Evolutionary conservation across 495 filamentous ascomycete species (phyloP).

Genomic region (Aspergillus indologenus): DNA sequence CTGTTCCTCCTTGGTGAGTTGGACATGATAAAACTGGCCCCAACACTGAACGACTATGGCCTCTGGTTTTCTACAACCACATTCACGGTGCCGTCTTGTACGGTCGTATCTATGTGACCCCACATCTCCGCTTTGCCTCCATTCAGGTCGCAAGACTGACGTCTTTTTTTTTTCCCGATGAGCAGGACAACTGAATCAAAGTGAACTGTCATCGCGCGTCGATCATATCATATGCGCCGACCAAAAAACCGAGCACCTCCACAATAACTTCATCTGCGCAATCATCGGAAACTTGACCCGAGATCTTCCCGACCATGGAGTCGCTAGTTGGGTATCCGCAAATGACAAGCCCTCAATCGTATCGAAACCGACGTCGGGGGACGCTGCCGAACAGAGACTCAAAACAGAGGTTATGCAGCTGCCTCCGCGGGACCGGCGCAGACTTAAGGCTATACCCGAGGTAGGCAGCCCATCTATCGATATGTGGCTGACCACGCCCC

Average conservation of each 20-base stretch:
- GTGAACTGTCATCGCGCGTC: conserved; percentile 74
- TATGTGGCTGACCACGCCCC: not conserved
- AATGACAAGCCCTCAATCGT: conserved; percentile 89
- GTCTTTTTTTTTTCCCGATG: conserved; percentile 14
- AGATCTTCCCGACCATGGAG: conserved; percentile 86
- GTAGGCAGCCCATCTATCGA: conserved; percentile 29
- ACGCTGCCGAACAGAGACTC: conserved; percentile 84
- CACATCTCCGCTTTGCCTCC: not conserved
- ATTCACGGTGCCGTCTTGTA: not conserved
- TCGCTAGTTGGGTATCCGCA: conserved; percentile 91
- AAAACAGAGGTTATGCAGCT: conserved; percentile 96
- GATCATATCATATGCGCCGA: conserved; percentile 68
- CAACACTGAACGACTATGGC: not conserved
- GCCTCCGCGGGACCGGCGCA: conserved; percentile 75
- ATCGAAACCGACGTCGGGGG: conserved; percentile 76
- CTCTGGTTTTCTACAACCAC: not conserved
- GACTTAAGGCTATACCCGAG: conserved; percentile 76
- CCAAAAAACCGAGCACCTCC: conserved; percentile 71
- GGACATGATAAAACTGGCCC: conserved; percentile 11
- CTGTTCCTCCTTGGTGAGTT: conserved; percentile 77
- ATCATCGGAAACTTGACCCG: conserved; percentile 83
- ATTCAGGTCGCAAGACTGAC: not conserved
- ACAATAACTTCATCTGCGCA: conserved; percentile 85
- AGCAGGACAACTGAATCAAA: conserved; percentile 77
- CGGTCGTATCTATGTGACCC: not conserved